Base-by-base conservation (phyloP, 139 green algal genomes). In the Auxenochlorella pyrenoidosa region DNA sequence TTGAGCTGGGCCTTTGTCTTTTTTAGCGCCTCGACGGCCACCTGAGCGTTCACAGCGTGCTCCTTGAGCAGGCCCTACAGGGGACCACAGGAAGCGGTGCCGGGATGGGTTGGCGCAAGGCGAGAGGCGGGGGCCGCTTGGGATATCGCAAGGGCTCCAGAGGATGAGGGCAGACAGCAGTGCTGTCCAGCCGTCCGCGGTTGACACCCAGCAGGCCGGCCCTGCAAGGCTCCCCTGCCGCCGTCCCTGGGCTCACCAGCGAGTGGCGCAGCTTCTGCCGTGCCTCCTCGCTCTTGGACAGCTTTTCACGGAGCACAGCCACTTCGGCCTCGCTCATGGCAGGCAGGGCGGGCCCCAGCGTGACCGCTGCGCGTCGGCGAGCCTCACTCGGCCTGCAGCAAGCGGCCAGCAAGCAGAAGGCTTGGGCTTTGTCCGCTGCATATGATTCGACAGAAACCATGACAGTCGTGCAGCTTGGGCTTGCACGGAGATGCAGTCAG, bases 61-160 rank as follows among this genome's bases (percentile, higher is more conserved):
- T 87, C 75, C 83, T 90, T 88, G 18, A 88, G 51, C 41, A 91
- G 24, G 1, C 26, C 44, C 88, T 91, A 75, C 38, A 83, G 54
- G 24, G 32, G 54, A 54, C 34, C 36, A 44, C 1, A 38, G 38
- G 40, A 12, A 13, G n/a, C 34, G 54, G 51, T 5, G 78, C 75
- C n/a, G n/a, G n/a, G n/a, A n/a, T n/a, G n/a, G n/a, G n/a, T n/a
- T n/a, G n/a, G n/a, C n/a, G n/a, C n/a, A n/a, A n/a, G n/a, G n/a
- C n/a, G n/a, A n/a, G n/a, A n/a, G n/a, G n/a, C n/a, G n/a, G n/a
- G n/a, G n/a, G n/a, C n/a, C n/a, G n/a, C n/a, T n/a, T n/a, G n/a
- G n/a, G n/a, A n/a, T n/a, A n/a, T n/a, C n/a, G n/a, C n/a, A n/a
- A n/a, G n/a, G n/a, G n/a, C n/a, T n/a, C n/a, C n/a, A n/a, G n/a